Evolutionary conservation across 2,329 filamentous ascomycete species (phyloP), one percentile per base, ranked within the genome.

Genomic region (Pseudogymnoascus sp.): DNA sequence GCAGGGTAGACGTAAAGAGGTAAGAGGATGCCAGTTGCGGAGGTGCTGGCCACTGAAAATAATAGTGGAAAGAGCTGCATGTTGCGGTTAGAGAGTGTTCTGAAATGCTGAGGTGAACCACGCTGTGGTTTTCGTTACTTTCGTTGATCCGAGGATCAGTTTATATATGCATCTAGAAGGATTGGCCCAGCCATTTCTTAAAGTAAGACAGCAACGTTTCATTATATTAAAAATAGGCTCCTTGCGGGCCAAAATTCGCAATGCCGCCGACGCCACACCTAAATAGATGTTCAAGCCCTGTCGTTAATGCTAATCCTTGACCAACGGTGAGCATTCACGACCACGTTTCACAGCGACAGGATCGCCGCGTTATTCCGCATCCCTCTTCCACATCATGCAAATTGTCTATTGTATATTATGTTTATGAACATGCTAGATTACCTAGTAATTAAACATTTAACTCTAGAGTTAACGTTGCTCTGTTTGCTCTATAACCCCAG

Each of bases 1-100:
- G 35, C 35, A 33, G 65, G 65, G 61, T 66, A 66, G 12, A 65
- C 63, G 59, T 66, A 66, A 8, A 66, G 65, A 41, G 65, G 65
- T 33, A 66, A 62, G 8, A 66, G 39, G 10, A 66, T 33, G 35
- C 35, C 35, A 38, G 35, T 38, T 25, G 42, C 42, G 27, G 42
- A 51, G 17, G 42, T 51, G 42, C 42, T 29, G 15, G n/a, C 42
- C 21, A 38, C 35, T 13, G 13, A 38, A 38, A 5, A 12, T 13
- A 13, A n/a, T 2, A 38, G 35, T 38, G n/a, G 35, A 38, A 38
- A 38, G 35, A 38, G 35, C 35, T 38, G 35, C 35, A 38, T 38
- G 10, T 38, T 38, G 10, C 35, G 12, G n/a, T 38, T 38, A 38
- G 13, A 38, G 35, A 36, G 9, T 1, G 12, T 38, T 38, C 12